Evolutionary conservation across 2,329 filamentous ascomycete genomes (phyloP).

Genomic region (Nemania sp.): DNA sequence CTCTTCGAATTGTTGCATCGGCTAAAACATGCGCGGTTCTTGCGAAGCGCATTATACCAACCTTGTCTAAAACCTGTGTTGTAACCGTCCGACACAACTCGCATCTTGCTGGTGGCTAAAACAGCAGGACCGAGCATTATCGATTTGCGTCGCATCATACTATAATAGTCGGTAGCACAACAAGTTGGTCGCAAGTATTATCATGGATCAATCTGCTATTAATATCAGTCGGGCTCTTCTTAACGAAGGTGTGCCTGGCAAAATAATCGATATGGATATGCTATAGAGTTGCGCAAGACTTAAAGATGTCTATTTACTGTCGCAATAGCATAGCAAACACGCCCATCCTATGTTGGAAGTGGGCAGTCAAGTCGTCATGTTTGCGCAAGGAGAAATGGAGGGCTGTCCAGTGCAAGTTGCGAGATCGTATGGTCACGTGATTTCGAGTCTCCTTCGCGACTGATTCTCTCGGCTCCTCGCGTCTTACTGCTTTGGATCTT

Average conservation of each 20-base stretch:
- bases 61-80: conserved; percentile 12
- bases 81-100: conserved; percentile 9
- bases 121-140: no score
- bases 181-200: no score
- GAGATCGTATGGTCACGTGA: conserved; percentile 32
- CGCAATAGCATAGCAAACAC: conserved; percentile 17
- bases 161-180: no score
- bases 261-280: neutral
- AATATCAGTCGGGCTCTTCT: no score
- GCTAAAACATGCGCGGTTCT: neutral
- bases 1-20: conserved; percentile 3
- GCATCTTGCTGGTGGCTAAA: conserved; percentile 9
- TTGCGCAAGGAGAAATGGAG: conserved; percentile 3
- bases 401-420: neutral
- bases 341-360: conserved; percentile 4
- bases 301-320: conserved; percentile 10
- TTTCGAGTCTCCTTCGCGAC: conserved; percentile 35
- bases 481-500: no score
- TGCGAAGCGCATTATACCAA: conserved; percentile 13
- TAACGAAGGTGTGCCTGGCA: no score
- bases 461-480: conserved; percentile 19
- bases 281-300: conserved; percentile 5
- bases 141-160: no score
- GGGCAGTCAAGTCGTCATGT: neutral
- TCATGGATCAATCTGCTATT: no score